Percentiles rank a stretch among this genome's conserved stretches.
phyloP scores from a whole-genome alignment of 495 filamentous ascomycete genomes.

The Cercophora samala region DNA sequence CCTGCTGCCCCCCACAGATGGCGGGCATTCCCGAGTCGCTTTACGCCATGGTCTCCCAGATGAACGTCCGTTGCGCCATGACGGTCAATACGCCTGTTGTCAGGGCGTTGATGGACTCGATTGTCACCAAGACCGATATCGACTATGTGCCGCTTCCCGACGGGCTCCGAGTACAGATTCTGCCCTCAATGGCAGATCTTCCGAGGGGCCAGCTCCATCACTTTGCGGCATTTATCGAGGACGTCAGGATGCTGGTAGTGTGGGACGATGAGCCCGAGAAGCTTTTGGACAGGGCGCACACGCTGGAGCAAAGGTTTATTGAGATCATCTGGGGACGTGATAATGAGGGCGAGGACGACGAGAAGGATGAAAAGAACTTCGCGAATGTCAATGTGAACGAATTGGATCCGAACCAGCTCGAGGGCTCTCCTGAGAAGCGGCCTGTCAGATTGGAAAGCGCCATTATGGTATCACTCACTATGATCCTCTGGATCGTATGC shows the following conservation, averaged over 20 bases:
- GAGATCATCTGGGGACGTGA: constrained; percentile 52
- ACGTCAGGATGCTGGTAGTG: constrained; percentile 55
- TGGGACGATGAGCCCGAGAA: constrained; percentile 64
- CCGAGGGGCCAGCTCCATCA: constrained; percentile 60
- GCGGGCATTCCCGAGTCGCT: constrained; percentile 46
- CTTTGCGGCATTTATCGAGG: constrained; percentile 63
- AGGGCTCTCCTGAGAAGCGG: constrained; percentile 41
- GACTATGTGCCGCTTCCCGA: constrained; percentile 54
- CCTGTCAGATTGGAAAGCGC: constrained; percentile 50
- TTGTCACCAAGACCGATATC: constrained; percentile 29
- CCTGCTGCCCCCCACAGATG: constrained; percentile 55
- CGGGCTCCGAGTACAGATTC: constrained; percentile 58
- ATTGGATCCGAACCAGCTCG: constrained; percentile 22
- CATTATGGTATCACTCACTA: constrained; percentile 46
- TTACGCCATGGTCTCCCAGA: constrained; percentile 46
- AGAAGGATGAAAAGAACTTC: constrained; percentile 35
- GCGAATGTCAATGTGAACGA: constrained; percentile 11
- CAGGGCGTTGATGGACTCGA: constrained; percentile 25
- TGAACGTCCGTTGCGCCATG: constrained; percentile 53
- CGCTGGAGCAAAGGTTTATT: constrained; percentile 53
- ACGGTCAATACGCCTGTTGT: constrained; percentile 35
- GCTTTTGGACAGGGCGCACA: constrained; percentile 47
- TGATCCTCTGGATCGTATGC: constrained; percentile 50
- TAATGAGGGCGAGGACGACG: constrained; percentile 39
- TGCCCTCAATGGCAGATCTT: constrained; percentile 53